Percentiles rank a stretch among this genome's conserved stretches.
phyloP scores from a whole-genome alignment of 2,329 filamentous ascomycete species.

The Neofusicoccum sp. region DNA sequence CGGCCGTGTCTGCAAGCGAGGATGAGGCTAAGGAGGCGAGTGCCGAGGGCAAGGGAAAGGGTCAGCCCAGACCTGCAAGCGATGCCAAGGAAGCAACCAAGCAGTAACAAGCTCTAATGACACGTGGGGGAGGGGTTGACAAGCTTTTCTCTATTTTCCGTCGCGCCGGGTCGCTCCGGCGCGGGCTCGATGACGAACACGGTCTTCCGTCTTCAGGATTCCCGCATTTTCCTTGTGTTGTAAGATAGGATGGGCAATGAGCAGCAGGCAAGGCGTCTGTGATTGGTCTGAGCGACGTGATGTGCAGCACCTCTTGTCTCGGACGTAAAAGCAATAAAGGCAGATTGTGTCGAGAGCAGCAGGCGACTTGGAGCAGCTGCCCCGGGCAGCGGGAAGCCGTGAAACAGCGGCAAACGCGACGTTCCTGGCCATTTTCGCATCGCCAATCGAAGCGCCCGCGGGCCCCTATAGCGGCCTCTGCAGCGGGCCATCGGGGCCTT shows the following conservation, averaged over 20 bases:
- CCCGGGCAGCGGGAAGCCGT: not conserved
- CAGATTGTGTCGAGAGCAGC: not conserved
- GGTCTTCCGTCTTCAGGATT: conserved; percentile 7
- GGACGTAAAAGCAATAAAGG: not conserved
- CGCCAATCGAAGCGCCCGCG: not conserved
- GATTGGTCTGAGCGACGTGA: not conserved
- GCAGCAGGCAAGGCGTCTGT: conserved; percentile 8
- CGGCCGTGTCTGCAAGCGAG: conserved; percentile 39
- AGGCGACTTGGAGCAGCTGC: not conserved
- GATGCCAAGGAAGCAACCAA: conserved; percentile 38
- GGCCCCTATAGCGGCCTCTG: not conserved
- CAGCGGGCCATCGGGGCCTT: not conserved
- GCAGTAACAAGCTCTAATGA: conserved; percentile 18
- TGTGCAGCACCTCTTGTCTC: not conserved
- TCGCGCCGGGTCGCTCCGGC: conserved; percentile 4
- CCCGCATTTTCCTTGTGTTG: not conserved
- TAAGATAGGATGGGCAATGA: conserved; percentile 9
- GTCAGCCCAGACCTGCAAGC: conserved; percentile 38
- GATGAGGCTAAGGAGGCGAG: conserved; percentile 47
- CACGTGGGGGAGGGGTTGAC: conserved; percentile 11
- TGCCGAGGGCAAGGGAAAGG: conserved; percentile 34
- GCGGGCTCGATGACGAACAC: conserved; percentile 7
- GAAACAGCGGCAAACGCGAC: not conserved
- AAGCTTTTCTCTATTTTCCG: conserved; percentile 10
- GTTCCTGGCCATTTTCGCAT: not conserved